These are phyloP conservation scores for Ordospora pajunii DNA, from an alignment of 371 early-diverging fungal genomes.

Conservation along the genomic window DNA sequence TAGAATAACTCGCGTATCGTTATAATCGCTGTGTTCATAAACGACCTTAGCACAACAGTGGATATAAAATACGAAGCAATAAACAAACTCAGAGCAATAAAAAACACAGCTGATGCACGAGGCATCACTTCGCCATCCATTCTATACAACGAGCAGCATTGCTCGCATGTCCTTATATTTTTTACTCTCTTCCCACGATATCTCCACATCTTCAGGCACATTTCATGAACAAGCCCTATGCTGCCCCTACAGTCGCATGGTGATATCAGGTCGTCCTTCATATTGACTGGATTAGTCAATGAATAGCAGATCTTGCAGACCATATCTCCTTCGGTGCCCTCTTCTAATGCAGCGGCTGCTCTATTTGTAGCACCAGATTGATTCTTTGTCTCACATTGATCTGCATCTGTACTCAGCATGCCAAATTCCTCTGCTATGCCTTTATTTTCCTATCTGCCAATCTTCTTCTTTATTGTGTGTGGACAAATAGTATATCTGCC, in stretches of 20 bases:
- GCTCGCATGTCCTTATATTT: constrained; percentile 59
- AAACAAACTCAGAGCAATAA: constrained; percentile 31
- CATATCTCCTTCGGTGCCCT: constrained; percentile 1
- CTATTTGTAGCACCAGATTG: background rate
- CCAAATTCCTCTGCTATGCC: too few species aligned
- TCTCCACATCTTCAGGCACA: constrained; percentile 60
- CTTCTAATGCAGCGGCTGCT: background rate
- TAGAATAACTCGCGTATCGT: constrained; percentile 28
- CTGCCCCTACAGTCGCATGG: constrained; percentile 62
- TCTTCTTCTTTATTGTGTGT: background rate
- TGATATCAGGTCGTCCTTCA: constrained; percentile 53
- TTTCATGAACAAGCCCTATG: constrained; percentile 59
- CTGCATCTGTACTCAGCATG: background rate
- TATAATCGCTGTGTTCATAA: constrained; percentile 28
- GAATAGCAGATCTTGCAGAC: constrained; percentile 61
- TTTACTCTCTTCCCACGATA: constrained; percentile 50
- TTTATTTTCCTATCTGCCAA: background rate
- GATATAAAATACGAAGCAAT: constrained; percentile 22
- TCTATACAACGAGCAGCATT: constrained; percentile 54
- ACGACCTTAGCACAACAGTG: constrained; percentile 30
- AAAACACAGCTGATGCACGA: constrained; percentile 5
- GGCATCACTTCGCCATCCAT: constrained; percentile 53
- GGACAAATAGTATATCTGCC: background rate
- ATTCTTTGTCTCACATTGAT: background rate
- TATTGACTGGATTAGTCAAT: constrained; percentile 47